Evolutionary conservation across 73 alveolate species (phyloP).

Genomic region (Effrenium voratum): DNA sequence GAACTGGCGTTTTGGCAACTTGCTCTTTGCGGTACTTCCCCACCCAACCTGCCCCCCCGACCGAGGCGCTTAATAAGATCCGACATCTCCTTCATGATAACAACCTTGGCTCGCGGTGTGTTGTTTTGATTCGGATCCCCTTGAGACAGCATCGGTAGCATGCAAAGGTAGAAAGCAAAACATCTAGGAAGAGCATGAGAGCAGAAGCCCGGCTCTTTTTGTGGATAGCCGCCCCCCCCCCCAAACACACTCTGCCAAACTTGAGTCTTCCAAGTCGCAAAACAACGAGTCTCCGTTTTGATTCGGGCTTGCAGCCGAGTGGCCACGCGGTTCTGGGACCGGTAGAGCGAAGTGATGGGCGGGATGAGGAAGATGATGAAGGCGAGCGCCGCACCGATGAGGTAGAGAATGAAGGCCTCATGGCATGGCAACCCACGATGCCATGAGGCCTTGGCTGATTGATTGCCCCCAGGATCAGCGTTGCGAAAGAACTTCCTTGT

Average conservation of each 20-base stretch:
- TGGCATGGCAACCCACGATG: background rate
- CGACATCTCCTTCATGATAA: background rate
- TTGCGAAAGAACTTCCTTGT: too few relatives aligned
- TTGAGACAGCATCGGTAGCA: too few relatives aligned
- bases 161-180: too few relatives aligned
- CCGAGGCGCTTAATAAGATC: background rate
- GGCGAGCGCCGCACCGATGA: constrained; percentile 15
- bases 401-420: constrained; percentile 21
- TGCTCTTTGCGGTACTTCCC: background rate
- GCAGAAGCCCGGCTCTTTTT: too few relatives aligned
- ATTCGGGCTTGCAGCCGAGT: background rate
- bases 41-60: background rate
- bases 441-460: too few relatives aligned
- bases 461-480: too few relatives aligned
- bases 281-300: background rate
- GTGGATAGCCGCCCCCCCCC: too few relatives aligned
- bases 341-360: background rate
- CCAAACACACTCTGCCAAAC: too few relatives aligned
- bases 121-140: too few relatives aligned
- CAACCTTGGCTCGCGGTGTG: too few relatives aligned
- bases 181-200: too few relatives aligned
- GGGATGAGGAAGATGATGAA: constrained; percentile 33
- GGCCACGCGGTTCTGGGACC: constrained; percentile 52
- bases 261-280: background rate
- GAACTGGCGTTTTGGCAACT: background rate